Conservation (phyloP, 2,329 filamentous ascomycete genomes). For the Parasarocladium wereldwijsianum region DNA sequence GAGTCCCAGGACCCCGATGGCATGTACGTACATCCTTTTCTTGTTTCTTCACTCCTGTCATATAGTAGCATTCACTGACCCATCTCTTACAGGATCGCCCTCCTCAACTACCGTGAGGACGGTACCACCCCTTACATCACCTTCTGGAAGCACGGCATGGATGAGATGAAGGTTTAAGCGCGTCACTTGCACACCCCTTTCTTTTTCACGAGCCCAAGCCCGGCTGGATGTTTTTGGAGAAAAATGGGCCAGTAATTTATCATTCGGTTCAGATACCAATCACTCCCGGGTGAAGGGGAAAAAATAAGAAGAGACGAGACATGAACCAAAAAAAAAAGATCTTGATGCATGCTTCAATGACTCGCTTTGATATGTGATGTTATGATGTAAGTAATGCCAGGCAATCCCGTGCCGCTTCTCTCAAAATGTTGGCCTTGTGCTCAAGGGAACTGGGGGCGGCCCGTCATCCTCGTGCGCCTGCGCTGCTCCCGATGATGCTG, state of each 20-base stretch:
- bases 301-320: constrained; percentile 5
- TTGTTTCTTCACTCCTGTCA: background rate
- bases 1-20: constrained; percentile 85
- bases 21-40: constrained; percentile 49
- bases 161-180: constrained; percentile 77
- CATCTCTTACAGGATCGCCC: constrained; percentile 49
- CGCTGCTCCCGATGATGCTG: constrained; percentile 5
- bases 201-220: constrained; percentile 4
- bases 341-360: too few relatives aligned
- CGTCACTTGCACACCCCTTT: constrained; percentile 3
- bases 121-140: constrained; percentile 79
- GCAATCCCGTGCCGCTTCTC: too few relatives aligned
- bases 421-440: constrained; percentile 33
- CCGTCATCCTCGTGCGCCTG: constrained; percentile 13
- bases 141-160: constrained; percentile 90
- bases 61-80: constrained; percentile 5
- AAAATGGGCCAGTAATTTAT: too few relatives aligned
- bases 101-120: constrained; percentile 97
- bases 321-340: too few relatives aligned
- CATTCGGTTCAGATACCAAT: too few relatives aligned
- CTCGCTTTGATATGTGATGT: too few relatives aligned
- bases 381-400: too few relatives aligned
- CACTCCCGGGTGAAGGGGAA: too few relatives aligned
- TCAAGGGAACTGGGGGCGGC: constrained; percentile 38
- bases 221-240: constrained; percentile 4